Evolutionary conservation across 2,329 filamentous ascomycete species (phyloP), one percentile per base, ranked within the genome.

Genomic region (Aspergillus felis): DNA sequence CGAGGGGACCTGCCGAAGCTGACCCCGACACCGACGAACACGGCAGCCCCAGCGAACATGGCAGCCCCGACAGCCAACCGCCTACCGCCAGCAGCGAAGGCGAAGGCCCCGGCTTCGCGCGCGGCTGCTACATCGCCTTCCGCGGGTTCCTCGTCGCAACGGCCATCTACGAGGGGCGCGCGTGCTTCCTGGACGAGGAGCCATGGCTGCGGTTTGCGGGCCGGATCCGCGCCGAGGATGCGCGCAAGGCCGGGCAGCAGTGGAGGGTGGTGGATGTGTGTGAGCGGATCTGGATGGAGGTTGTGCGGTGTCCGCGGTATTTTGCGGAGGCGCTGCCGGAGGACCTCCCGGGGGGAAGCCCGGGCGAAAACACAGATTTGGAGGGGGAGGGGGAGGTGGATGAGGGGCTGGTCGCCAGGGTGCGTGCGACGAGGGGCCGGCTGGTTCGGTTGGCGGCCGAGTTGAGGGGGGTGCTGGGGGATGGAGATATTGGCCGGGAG

Each of bases 71-170:
- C n/a, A n/a, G n/a, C n/a, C n/a, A n/a, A 22, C 22, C 9, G 9
- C 0, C 28, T 29, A 9, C 8, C 28, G 8, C 28, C 9, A 1
- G 28, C 8, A 3, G 8, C 0, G 28, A 32, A 32, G 27, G 27
- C 1, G 27, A 28, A 28, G 56, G 62, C 3, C 53, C 56, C 3
- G 73, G 71, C 1, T 66, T 76, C 46, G 71, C 69, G 24, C 65
- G 69, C 20, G 68, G 67, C n/a, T 69, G 73, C 41, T 76, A 68
- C 57, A 65, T 74, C 22, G 69, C 71, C 0, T 76, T 74, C 61
- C 69, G 74, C 6, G 72, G 73, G 3, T 73, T 75, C 25, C 63
- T 76, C 22, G 61, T 76, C 10, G 70, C 73, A 5, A 68, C 70
- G 2, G 69, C 74, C 0, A 64, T 74, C 8, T 66, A 70, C 22